Percentiles rank a stretch among this genome's conserved stretches.
phyloP scores from a whole-genome alignment of 2,329 filamentous ascomycete species.

The Penicillium sumatraense region DNA sequence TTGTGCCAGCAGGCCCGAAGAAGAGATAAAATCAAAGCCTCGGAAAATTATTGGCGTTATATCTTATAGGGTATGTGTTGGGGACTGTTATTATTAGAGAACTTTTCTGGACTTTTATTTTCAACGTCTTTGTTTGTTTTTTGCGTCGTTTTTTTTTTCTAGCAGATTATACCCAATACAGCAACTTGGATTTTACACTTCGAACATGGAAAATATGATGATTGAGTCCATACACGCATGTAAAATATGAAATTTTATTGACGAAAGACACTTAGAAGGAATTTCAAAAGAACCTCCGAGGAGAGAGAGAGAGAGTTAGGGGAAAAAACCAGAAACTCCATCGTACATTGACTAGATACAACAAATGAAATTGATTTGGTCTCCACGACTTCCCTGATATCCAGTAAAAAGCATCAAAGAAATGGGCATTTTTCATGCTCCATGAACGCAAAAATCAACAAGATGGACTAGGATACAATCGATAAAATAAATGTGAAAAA shows the following conservation, averaged over 20 bases:
- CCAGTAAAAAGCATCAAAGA: background rate
- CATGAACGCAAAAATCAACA: slow-evolving; percentile 9
- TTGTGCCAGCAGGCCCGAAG: slow-evolving; percentile 45
- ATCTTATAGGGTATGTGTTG: background rate
- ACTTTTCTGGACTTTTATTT: background rate
- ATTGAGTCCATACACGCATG: background rate
- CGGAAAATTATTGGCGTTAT: background rate
- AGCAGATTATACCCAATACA: slow-evolving; percentile 2
- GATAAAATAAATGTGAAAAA: no score
- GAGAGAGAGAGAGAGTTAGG: background rate
- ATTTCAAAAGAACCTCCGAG: background rate
- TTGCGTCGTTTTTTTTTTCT: background rate
- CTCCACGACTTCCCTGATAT: background rate
- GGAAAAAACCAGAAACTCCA: slow-evolving; percentile 13
- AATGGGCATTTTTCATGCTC: background rate
- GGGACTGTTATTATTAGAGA: background rate
- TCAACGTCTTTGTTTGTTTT: background rate
- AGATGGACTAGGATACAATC: slow-evolving; percentile 11
- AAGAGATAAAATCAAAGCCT: slow-evolving; percentile 39
- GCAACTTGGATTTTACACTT: background rate
- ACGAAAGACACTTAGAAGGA: background rate
- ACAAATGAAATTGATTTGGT: slow-evolving; percentile 8
- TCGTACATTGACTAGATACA: slow-evolving; percentile 26
- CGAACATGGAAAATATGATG: background rate
- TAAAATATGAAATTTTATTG: background rate